Evolutionary conservation across 768 basidiomycete species (phyloP), one percentile per base, ranked within the genome.

Genomic region (Suillus hirtellus): DNA sequence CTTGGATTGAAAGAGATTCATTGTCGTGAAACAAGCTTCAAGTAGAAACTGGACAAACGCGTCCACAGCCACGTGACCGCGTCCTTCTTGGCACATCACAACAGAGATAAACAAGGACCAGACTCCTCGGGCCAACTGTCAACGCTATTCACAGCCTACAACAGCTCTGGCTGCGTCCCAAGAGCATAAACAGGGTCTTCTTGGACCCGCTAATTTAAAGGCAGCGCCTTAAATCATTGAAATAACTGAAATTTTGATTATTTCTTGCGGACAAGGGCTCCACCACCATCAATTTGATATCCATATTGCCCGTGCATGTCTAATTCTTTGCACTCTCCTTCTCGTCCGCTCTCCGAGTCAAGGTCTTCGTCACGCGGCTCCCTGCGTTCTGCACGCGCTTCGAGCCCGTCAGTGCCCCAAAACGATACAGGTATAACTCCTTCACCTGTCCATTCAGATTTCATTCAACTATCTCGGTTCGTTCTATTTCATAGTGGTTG

Each of bases 401-500:
- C 83, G 37, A 89, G 87, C 68, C 87, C 89, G 31, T 71, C 73
- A 21, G 69, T 81, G 49, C 81, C 84, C 7, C 64, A 84, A 44
- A 89, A 88, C 79, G 86, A 88, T 69, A 82, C 89, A 78, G 88
- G 90, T 90, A 74, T 70, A 83, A 77, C 40, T 59, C 24, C 60
- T 67, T 54, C 67, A 63, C 63, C 52, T 62, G 61, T 56, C 68
- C 66, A 66, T 64, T 66, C 62, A 69, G 66, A 75, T 64, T 60
- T 56, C 44, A 56, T 67, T 67, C 64, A 66, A 64, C 62, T 60
- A 50, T 67, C 59, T 63, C 61, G 68, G 69, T 75, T 71, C 72
- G 66, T 69, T 70, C 64, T 64, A 47, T 69, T 71, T 65, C 65
- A 7, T 34, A 93, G 92, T 92, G 71, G 84, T 86, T 65, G 81